Percentiles rank a stretch among this genome's conserved stretches.
Evolutionary conservation across 2,329 filamentous ascomycete species (phyloP).

Genomic region (Calycina marina): DNA sequence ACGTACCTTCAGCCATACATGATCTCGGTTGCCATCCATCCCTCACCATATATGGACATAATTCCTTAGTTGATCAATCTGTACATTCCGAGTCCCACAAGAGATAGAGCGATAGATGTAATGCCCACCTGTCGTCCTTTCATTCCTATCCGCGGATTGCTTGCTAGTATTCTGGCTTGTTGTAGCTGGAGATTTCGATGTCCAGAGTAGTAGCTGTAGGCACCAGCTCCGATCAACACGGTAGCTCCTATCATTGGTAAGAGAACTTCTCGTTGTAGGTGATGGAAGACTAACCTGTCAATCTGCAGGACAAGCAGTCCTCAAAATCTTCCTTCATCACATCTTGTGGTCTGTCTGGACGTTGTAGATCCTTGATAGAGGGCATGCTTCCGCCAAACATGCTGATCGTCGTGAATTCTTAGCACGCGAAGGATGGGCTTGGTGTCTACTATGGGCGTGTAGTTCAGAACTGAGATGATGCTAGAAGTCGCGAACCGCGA

Average conservation of each 20-base stretch:
- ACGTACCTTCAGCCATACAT: too few relatives aligned
- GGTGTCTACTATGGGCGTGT: too few relatives aligned
- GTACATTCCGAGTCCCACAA: constrained; percentile 59
- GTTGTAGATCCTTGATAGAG: constrained; percentile 11
- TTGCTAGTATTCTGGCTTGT: constrained; percentile 48
- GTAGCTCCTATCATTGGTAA: constrained; percentile 41
- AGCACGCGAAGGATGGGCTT: too few relatives aligned
- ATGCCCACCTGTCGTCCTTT: constrained; percentile 54
- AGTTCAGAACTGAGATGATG: too few relatives aligned
- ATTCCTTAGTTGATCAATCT: constrained; percentile 22
- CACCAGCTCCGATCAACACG: constrained; percentile 61
- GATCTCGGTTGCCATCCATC: too few relatives aligned
- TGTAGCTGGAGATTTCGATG: constrained; percentile 56
- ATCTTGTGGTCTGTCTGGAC: constrained; percentile 15
- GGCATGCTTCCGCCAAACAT: too few relatives aligned
- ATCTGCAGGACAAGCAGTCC: constrained; percentile 24
- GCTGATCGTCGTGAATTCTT: too few relatives aligned
- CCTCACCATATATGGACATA: too few relatives aligned
- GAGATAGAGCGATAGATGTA: constrained; percentile 47
- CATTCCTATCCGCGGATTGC: constrained; percentile 59
- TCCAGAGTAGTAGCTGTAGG: constrained; percentile 65
- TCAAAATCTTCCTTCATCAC: constrained; percentile 22
- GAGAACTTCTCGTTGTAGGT: constrained; percentile 1
- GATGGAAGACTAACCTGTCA: constrained; percentile 16
- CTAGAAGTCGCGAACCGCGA: too few relatives aligned